Conservation (phyloP, 2,329 filamentous ascomycete genomes). For the Apiospora aurea region DNA sequence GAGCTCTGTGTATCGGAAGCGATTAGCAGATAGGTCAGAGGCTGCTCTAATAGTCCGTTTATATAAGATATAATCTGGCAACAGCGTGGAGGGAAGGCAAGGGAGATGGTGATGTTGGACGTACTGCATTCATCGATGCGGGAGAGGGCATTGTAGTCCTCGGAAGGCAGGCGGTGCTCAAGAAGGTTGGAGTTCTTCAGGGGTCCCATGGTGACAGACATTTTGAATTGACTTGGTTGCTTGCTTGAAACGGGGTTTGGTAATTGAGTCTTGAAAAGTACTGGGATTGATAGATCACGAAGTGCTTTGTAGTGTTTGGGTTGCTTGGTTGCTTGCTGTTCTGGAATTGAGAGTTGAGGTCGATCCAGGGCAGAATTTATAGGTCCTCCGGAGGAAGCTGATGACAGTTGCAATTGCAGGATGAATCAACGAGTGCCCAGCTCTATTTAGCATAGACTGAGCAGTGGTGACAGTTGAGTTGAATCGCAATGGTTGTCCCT, state of each 20-base stretch:
- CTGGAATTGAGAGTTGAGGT: neutral
- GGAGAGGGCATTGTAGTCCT: neutral
- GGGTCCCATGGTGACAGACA: conserved; percentile 7
- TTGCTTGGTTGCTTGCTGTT: neutral
- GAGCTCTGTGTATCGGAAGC: neutral
- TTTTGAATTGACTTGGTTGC: neutral
- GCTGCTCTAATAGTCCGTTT: too few species aligned
- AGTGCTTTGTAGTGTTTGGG: neutral
- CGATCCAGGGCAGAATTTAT: neutral
- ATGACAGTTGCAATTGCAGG: neutral
- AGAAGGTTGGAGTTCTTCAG: conserved; percentile 15
- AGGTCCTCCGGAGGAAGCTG: neutral
- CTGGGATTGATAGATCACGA: neutral
- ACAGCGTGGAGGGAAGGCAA: neutral
- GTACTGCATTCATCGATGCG: conserved; percentile 8
- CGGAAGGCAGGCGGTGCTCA: neutral
- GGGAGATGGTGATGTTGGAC: neutral
- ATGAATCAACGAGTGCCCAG: neutral
- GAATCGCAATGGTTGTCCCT: neutral
- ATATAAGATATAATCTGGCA: neutral
- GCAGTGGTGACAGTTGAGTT: neutral
- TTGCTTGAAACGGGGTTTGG: neutral
- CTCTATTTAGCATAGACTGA: neutral
- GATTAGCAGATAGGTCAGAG: neutral
- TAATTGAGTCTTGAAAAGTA: neutral